phyloP scores from a whole-genome alignment of 2,329 filamentous ascomycete species.

The Sclerotinia nivalis region DNA sequence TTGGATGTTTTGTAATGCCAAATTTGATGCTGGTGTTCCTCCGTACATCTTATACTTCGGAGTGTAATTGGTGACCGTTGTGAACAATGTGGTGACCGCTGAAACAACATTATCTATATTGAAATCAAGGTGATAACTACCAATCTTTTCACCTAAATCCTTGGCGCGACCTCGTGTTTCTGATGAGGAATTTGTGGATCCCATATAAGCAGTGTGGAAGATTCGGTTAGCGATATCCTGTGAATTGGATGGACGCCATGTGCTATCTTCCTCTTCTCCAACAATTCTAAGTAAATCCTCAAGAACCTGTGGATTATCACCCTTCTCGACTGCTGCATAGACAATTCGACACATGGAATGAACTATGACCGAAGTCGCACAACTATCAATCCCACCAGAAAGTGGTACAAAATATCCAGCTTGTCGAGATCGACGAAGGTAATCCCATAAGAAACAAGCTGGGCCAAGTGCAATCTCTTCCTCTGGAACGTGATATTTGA shows the following conservation, averaged over 20 bases:
- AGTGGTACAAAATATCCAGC: slow-evolving; percentile 25
- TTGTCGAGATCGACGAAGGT: slow-evolving; percentile 16
- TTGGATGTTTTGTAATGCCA: slow-evolving; percentile 65
- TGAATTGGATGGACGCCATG: slow-evolving; percentile 45
- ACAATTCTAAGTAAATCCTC: slow-evolving; percentile 52
- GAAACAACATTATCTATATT: slow-evolving; percentile 45
- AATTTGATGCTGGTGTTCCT: slow-evolving; percentile 50
- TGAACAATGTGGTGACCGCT: slow-evolving; percentile 50
- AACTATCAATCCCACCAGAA: slow-evolving; percentile 23
- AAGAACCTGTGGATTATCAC: slow-evolving; percentile 54
- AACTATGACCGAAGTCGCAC: slow-evolving; percentile 21
- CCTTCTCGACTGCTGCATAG: slow-evolving; percentile 51
- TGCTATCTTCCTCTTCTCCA: slow-evolving; percentile 48
- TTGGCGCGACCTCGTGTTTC: slow-evolving; percentile 64
- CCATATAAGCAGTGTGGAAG: slow-evolving; percentile 53
- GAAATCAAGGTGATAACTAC: slow-evolving; percentile 70
- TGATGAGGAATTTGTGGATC: slow-evolving; percentile 43
- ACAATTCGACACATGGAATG: slow-evolving; percentile 51
- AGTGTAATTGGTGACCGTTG: slow-evolving; percentile 58
- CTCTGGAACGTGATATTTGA: slow-evolving; percentile 18
- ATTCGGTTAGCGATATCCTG: slow-evolving; percentile 59
- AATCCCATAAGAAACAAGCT: slow-evolving; percentile 24
- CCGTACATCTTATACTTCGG: slow-evolving; percentile 62
- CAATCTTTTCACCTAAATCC: slow-evolving; percentile 61
- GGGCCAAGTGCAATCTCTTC: slow-evolving; percentile 23